Evolutionary conservation across 805 yeast species (phyloP).

Genomic region (Wickerhamomyces strasburgensis): DNA sequence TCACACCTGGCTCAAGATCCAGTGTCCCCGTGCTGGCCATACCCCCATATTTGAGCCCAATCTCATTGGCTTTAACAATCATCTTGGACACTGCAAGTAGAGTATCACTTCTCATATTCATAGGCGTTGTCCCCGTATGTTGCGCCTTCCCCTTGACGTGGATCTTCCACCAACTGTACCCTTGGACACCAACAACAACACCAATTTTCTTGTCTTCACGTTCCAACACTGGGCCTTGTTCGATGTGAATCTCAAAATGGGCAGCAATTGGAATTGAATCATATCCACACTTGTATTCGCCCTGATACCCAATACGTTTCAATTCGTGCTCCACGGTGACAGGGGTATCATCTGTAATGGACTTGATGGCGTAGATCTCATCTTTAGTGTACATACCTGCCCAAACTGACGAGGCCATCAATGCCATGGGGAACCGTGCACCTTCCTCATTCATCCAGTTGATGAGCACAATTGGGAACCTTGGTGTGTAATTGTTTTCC

Average conservation of each 20-base stretch:
- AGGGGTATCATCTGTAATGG: slow-evolving; percentile 46
- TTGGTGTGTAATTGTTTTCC: slow-evolving; percentile 54
- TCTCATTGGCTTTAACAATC: slow-evolving; percentile 50
- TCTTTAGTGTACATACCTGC: slow-evolving; percentile 45
- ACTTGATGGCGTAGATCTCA: slow-evolving; percentile 45
- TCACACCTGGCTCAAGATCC: slow-evolving; percentile 52
- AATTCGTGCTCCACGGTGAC: slow-evolving; percentile 52
- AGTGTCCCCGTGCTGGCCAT: slow-evolving; percentile 56
- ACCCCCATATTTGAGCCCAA: slow-evolving; percentile 48
- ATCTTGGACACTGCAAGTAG: slow-evolving; percentile 52
- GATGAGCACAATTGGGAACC: slow-evolving; percentile 59
- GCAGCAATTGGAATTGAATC: slow-evolving; percentile 52
- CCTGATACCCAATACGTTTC: slow-evolving; percentile 58
- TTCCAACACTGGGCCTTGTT: slow-evolving; percentile 72
- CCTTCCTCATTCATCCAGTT: slow-evolving; percentile 81
- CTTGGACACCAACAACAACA: slow-evolving; percentile 62
- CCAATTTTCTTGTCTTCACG: slow-evolving; percentile 53
- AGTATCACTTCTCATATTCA: slow-evolving; percentile 57
- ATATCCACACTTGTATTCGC: slow-evolving; percentile 44
- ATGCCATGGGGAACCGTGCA: slow-evolving; percentile 65
- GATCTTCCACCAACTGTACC: slow-evolving; percentile 56
- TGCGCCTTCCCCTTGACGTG: slow-evolving; percentile 59
- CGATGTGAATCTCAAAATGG: slow-evolving; percentile 72
- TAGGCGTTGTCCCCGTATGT: slow-evolving; percentile 73
- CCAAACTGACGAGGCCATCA: slow-evolving; percentile 68